Conservation (phyloP, 805 yeast species). For the Candida pini region DNA sequence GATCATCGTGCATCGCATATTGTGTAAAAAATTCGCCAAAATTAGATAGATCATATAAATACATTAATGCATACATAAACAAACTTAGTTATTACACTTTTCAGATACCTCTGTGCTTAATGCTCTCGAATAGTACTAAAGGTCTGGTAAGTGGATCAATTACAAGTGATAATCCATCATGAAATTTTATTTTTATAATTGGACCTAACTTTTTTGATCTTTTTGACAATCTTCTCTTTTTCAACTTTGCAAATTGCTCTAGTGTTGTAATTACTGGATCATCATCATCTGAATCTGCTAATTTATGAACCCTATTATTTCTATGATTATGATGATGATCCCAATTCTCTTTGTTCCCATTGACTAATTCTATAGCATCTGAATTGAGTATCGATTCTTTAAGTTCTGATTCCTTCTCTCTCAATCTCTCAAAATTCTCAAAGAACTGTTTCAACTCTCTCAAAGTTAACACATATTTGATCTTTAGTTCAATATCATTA, state of each 20-base stretch:
- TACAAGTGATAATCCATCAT: conserved; percentile 32
- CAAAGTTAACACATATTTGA: conserved; percentile 48
- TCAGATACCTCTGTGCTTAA: not conserved
- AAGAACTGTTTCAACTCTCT: conserved; percentile 38
- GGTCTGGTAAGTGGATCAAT: conserved; percentile 35
- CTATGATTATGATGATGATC: conserved; percentile 4
- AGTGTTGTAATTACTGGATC: conserved; percentile 26
- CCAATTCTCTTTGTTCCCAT: conserved; percentile 24
- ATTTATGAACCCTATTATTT: not conserved
- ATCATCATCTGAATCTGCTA: conserved; percentile 9
- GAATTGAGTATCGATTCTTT: too few species aligned
- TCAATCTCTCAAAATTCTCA: conserved; percentile 34
- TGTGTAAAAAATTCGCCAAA: conserved; percentile 1
- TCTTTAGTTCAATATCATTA: conserved; percentile 44
- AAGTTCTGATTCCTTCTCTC: conserved; percentile 28
- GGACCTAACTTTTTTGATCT: conserved; percentile 31
- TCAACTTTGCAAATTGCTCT: conserved; percentile 9
- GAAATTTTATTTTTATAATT: conserved; percentile 30
- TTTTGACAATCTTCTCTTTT: conserved; percentile 7
- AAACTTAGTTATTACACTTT: not conserved
- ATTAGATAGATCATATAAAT: not conserved
- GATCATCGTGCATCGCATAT: conserved; percentile 1
- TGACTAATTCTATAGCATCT: too few species aligned
- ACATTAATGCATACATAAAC: not conserved
- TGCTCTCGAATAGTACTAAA: conserved; percentile 7